Conservation (phyloP, 2,329 filamentous ascomycete species). For the Diplodia scrobiculata region DNA sequence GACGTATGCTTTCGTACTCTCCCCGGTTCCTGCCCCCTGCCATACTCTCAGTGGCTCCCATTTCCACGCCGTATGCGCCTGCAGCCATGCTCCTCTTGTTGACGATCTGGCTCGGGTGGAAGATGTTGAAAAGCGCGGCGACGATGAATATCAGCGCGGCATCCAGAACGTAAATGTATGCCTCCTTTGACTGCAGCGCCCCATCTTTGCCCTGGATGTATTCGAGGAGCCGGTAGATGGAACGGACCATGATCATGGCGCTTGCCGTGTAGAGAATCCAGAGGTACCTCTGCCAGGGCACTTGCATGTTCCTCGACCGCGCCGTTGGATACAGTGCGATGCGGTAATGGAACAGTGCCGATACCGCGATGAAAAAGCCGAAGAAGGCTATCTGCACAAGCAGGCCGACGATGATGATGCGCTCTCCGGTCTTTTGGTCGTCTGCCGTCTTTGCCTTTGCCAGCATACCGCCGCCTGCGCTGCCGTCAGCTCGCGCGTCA, state of each 20-base stretch:
- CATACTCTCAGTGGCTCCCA: slow-evolving; percentile 4
- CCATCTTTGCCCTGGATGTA: slow-evolving; percentile 52
- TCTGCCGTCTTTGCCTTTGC: not conserved
- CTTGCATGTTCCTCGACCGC: slow-evolving; percentile 4
- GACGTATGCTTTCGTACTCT: not conserved
- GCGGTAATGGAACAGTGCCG: slow-evolving; percentile 38
- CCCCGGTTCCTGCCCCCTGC: slow-evolving; percentile 4
- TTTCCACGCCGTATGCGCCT: not conserved
- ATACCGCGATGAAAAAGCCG: slow-evolving; percentile 51
- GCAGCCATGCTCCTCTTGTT: not conserved
- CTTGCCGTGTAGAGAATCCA: slow-evolving; percentile 49
- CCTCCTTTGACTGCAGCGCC: slow-evolving; percentile 50
- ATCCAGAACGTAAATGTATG: slow-evolving; percentile 54
- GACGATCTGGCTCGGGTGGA: slow-evolving; percentile 42
- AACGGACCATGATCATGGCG: slow-evolving; percentile 54
- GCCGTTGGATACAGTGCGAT: slow-evolving; percentile 33
- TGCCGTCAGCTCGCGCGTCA: not conserved
- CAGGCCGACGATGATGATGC: slow-evolving; percentile 54
- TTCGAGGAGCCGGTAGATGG: slow-evolving; percentile 54
- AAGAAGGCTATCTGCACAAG: slow-evolving; percentile 56
- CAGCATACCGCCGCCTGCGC: slow-evolving; percentile 25
- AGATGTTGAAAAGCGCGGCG: slow-evolving; percentile 46
- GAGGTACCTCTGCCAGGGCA: slow-evolving; percentile 43
- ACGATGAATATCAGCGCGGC: slow-evolving; percentile 50
- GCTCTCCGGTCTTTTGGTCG: slow-evolving; percentile 39